A percentile compares a stretch with the other conserved stretches of the same genome.
phyloP scores from a whole-genome alignment of 805 yeast genomes.

The Candida boleticola region DNA sequence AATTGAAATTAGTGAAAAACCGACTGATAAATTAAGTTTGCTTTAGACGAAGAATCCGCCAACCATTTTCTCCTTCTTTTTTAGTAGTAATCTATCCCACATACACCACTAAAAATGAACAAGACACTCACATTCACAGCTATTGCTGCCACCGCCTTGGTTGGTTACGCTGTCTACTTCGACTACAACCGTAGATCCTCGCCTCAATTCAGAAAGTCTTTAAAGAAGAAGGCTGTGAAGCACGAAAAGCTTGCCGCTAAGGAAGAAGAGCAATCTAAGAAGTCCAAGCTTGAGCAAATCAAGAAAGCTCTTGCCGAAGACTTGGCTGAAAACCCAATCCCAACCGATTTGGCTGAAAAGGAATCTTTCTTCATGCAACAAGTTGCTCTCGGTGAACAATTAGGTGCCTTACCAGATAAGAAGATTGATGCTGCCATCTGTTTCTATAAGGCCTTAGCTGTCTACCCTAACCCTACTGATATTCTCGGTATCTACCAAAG shows the following conservation, averaged over 20 bases:
- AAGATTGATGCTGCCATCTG: slow-evolving; percentile 83
- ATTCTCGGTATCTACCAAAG: slow-evolving; percentile 87
- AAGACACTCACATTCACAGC: slow-evolving; percentile 33
- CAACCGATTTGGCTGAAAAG: slow-evolving; percentile 63
- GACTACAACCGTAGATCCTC: slow-evolving; percentile 89
- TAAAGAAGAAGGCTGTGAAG: slow-evolving; percentile 61
- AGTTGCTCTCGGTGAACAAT: slow-evolving; percentile 82
- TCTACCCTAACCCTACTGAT: slow-evolving; percentile 94
- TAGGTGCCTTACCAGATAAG: slow-evolving; percentile 61
- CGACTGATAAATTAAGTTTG: too few relatives aligned
- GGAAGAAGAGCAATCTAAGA: slow-evolving; percentile 55
- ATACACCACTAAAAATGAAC: too few relatives aligned
- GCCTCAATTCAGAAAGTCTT: slow-evolving; percentile 73
- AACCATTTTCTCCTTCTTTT: too few relatives aligned
- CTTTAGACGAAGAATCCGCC: too few relatives aligned
- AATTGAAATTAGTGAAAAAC: too few relatives aligned
- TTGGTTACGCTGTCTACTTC: slow-evolving; percentile 83
- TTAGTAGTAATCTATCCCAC: too few relatives aligned
- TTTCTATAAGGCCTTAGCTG: slow-evolving; percentile 90
- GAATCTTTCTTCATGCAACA: slow-evolving; percentile 80
- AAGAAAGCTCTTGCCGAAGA: slow-evolving; percentile 63
- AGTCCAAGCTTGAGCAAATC: slow-evolving; percentile 57
- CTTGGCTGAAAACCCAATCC: slow-evolving; percentile 70
- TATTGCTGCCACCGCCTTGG: slow-evolving; percentile 51
- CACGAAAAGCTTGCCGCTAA: slow-evolving; percentile 58